These are phyloP conservation scores for Tetrahymena elliotti DNA, from an alignment of 73 alveolate species.

Conservation along the genomic window DNA sequence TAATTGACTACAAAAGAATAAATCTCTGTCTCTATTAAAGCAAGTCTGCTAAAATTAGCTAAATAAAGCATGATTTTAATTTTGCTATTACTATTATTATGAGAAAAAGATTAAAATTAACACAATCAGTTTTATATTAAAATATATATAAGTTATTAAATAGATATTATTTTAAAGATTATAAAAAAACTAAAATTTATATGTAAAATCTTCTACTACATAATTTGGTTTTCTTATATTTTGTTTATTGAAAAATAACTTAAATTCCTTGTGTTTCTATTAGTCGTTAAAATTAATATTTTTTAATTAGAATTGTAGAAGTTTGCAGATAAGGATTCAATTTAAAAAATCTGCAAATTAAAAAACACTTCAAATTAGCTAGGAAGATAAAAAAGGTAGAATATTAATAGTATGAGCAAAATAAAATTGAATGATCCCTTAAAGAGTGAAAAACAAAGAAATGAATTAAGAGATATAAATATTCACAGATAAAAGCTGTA, in stretches of 20 bases:
- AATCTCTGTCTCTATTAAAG: neutral
- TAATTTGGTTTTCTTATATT: too few relatives aligned
- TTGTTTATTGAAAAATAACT: too few relatives aligned
- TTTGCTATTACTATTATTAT: too few relatives aligned
- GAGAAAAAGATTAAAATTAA: too few relatives aligned
- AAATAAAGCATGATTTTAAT: neutral
- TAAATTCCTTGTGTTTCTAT: neutral
- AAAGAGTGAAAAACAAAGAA: neutral
- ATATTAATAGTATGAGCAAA: neutral
- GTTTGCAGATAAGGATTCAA: neutral
- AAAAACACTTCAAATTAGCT: neutral
- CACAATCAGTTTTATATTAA: too few relatives aligned
- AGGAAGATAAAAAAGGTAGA: neutral
- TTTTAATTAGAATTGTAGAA: neutral
- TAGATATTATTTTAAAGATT: too few relatives aligned
- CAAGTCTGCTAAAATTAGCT: too few relatives aligned
- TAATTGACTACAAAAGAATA: neutral
- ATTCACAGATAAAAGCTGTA: neutral
- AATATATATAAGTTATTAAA: too few relatives aligned
- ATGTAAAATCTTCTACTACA: too few relatives aligned
- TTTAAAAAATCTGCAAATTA: neutral
- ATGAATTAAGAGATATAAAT: neutral
- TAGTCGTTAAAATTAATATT: neutral
- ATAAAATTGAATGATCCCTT: neutral
- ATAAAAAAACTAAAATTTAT: too few relatives aligned